Conservation (phyloP, 2,329 filamentous ascomycete species). For the Colletotrichum sp. region DNA sequence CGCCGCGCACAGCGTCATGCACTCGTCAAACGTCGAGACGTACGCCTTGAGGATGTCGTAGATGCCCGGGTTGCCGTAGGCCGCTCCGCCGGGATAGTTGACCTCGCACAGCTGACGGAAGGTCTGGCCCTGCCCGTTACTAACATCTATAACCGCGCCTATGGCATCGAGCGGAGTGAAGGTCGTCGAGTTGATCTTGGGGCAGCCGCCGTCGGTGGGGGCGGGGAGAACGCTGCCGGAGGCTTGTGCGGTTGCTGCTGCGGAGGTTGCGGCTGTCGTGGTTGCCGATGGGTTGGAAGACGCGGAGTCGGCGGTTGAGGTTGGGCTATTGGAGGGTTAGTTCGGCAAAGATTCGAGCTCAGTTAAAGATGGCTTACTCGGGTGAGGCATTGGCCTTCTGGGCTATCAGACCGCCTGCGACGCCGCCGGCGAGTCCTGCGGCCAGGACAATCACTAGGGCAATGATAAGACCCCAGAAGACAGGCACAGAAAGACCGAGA, state of each 20-base stretch:
- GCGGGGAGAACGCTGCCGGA: slow-evolving; percentile 7
- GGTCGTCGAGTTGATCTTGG: slow-evolving; percentile 19
- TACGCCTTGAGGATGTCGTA: slow-evolving; percentile 25
- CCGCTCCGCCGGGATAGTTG: slow-evolving; percentile 20
- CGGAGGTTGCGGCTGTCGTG: not conserved
- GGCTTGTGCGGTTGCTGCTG: not conserved
- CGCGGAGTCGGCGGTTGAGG: not conserved
- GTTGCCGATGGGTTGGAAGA: not conserved
- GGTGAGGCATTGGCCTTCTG: not conserved
- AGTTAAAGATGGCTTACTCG: not conserved
- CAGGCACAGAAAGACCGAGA: slow-evolving; percentile 21
- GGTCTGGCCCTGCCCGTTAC: not conserved
- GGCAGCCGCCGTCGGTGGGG: slow-evolving; percentile 23
- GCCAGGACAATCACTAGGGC: slow-evolving; percentile 20
- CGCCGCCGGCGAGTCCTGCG: slow-evolving; percentile 21
- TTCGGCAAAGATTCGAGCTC: not conserved
- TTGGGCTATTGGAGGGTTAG: not conserved
- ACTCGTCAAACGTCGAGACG: slow-evolving; percentile 23
- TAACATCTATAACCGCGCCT: not conserved
- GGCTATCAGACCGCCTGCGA: slow-evolving; percentile 22
- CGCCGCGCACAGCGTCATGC: slow-evolving; percentile 23
- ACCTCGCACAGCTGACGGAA: slow-evolving; percentile 23
- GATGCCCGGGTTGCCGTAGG: slow-evolving; percentile 18
- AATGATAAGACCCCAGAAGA: slow-evolving; percentile 23
- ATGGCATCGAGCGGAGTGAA: slow-evolving; percentile 18